Conservation (phyloP, 192 early-diverging fungal genomes). For the Coemansia sp. region DNA sequence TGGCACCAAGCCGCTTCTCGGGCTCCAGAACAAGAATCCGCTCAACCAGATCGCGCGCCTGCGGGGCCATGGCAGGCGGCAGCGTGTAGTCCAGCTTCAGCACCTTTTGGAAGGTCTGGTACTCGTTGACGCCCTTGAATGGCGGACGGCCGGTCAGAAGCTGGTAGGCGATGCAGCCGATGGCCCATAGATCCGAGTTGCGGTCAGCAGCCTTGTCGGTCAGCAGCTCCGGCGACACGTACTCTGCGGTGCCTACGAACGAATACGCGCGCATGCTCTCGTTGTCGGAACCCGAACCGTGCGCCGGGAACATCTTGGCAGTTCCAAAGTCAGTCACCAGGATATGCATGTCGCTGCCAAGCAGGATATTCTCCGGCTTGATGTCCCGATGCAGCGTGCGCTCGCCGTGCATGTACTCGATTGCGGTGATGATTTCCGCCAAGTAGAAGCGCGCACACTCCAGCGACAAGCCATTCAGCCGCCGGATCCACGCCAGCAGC, state of each 20-base stretch:
- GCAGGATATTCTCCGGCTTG: conserved; percentile 94
- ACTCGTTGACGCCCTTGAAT: conserved; percentile 94
- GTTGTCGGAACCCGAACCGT: conserved; percentile 10
- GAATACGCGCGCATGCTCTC: conserved; percentile 66
- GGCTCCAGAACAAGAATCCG: conserved; percentile 70
- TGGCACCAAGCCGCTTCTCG: conserved; percentile 62
- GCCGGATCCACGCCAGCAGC: conserved; percentile 79
- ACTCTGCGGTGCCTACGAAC: conserved; percentile 99
- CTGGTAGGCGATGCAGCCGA: conserved; percentile 92
- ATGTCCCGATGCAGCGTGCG: conserved; percentile 92
- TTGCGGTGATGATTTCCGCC: conserved; percentile 78
- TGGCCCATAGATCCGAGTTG: conserved; percentile 79
- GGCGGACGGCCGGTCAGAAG: conserved; percentile 85
- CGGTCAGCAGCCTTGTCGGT: conserved; percentile 81
- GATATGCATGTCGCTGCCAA: conserved; percentile 88
- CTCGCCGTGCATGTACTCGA: conserved; percentile 87
- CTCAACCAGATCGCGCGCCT: conserved; percentile 75
- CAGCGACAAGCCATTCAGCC: conserved; percentile 64
- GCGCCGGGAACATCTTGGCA: conserved; percentile 59
- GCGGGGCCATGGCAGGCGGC: conserved; percentile 70
- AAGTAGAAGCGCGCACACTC: conserved; percentile 80
- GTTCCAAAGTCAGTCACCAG: conserved; percentile 97
- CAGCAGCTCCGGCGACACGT: conserved; percentile 94
- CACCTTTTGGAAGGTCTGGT: conserved; percentile 96
- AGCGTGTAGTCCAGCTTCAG: conserved; percentile 83